phyloP scores from a whole-genome alignment of 495 filamentous ascomycete species.

The Lophium mytilinum region DNA sequence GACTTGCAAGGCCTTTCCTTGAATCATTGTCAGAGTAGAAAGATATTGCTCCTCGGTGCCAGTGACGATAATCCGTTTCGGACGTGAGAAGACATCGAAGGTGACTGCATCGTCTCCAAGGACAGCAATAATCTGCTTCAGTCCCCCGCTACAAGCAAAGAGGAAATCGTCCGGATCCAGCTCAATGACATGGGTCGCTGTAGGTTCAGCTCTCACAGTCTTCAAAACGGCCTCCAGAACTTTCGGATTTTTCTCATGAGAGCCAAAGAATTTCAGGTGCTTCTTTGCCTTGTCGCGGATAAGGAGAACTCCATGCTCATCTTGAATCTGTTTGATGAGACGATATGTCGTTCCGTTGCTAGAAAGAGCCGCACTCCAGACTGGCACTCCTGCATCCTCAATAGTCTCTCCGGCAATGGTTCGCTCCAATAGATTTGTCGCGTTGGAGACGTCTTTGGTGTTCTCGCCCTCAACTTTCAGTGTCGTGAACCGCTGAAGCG shows the following conservation, averaged over 20 bases:
- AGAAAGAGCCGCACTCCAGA: neutral
- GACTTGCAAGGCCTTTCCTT: neutral
- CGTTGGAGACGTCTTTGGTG: constrained; percentile 29
- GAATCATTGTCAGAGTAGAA: neutral
- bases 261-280: neutral
- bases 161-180: constrained; percentile 32
- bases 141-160: constrained; percentile 38
- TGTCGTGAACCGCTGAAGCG: constrained; percentile 1
- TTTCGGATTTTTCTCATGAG: neutral
- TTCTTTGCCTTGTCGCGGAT: neutral
- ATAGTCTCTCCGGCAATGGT: neutral
- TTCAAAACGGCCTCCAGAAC: neutral
- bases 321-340: neutral
- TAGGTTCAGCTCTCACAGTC: neutral
- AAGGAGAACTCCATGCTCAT: neutral
- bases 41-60: constrained; percentile 2
- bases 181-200: constrained; percentile 25
- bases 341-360: neutral
- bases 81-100: constrained; percentile 30
- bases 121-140: constrained; percentile 26
- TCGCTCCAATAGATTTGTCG: constrained; percentile 33
- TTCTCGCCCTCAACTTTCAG: constrained; percentile 38
- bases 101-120: constrained; percentile 31
- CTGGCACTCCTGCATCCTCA: neutral
- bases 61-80: constrained; percentile 24